Conservation (phyloP, 805 yeast genomes). For the Ogataea haglerorum region DNA sequence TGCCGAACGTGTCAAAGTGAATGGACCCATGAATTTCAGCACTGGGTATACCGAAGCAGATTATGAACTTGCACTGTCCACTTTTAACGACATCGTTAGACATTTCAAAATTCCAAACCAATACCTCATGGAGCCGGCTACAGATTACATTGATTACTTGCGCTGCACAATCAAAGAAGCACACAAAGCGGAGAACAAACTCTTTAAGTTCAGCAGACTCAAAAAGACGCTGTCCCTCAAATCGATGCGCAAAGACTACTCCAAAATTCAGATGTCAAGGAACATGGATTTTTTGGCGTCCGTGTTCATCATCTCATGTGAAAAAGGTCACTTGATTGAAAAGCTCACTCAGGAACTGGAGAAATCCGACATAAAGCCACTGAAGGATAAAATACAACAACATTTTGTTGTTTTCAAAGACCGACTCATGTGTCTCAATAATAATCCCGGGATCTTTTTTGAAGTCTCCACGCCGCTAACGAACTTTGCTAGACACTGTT, state of each 20-base stretch:
- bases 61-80: constrained; percentile 6
- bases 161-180: constrained; percentile 14
- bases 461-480: constrained; percentile 25
- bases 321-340: constrained; percentile 11
- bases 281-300: constrained; percentile 9
- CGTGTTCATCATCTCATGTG: constrained; percentile 11
- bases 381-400: constrained; percentile 11
- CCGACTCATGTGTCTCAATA: constrained; percentile 3
- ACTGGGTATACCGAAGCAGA: constrained; percentile 3
- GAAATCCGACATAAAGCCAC: constrained; percentile 5
- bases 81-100: constrained; percentile 18
- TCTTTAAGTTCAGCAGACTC: constrained; percentile 4
- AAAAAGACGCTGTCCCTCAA: constrained; percentile 4
- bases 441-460: constrained; percentile 18
- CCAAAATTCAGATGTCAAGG: constrained; percentile 2
- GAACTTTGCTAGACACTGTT: constrained; percentile 30
- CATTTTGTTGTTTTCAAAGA: constrained; percentile 13
- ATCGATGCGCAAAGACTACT: constrained; percentile 5
- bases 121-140: constrained; percentile 19
- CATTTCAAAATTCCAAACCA: constrained; percentile 29
- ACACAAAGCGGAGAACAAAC: constrained; percentile 7
- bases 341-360: constrained; percentile 8
- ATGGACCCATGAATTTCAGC: constrained; percentile 12
- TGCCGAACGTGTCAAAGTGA: constrained; percentile 5
- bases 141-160: constrained; percentile 16